Evolutionary conservation across 2,329 filamentous ascomycete species (phyloP), one percentile per base, ranked within the genome.

Genomic region (Didymella glomerata): DNA sequence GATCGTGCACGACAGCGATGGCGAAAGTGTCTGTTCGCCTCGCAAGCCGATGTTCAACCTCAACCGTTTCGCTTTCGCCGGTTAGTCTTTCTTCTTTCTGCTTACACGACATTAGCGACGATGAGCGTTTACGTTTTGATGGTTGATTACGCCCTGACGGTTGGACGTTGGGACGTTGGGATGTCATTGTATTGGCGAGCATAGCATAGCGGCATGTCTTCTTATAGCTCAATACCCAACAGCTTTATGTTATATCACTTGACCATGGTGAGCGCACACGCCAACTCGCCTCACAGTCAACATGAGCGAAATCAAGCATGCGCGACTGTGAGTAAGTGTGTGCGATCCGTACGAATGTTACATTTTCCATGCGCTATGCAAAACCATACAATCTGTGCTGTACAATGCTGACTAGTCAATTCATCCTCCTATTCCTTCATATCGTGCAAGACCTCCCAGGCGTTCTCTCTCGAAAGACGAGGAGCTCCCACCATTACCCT

Each of bases 1-100:
- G 18, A 65, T 83, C 14, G 73, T 82, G 0, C 80, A 79, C 0
- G 77, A 81, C 42, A 83, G 81, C 64, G 77, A 78, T 34, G 75
- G 68, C 16, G 77, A 78, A 38, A 74, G 72, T 25, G 72, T 77
- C 2, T 72, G 71, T 42, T 75, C 77, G 7, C 72, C 69, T 18
- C 68, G 69, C 40, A 76, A 74, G 51, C 71, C 72, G 2, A 59
- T 72, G 58, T 67, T 81, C 20, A 75, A 77, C 62, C 69, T 81
- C 27, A 71, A 72, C 48, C 68, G 74, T 40, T 82, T 80, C 64
- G 76, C 75, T 27, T 77, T 75, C 61, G 44, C 60, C 8, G 70
- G 70, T 20, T 75, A 68, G 42, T 11, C 9, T 40, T 25, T 27
- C 1, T 14, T 25, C 10, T 18, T 44, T 57, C 52, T 42, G 32